phyloP scores from a whole-genome alignment of 768 basidiomycete species.

The Roridomyces roridus region DNA sequence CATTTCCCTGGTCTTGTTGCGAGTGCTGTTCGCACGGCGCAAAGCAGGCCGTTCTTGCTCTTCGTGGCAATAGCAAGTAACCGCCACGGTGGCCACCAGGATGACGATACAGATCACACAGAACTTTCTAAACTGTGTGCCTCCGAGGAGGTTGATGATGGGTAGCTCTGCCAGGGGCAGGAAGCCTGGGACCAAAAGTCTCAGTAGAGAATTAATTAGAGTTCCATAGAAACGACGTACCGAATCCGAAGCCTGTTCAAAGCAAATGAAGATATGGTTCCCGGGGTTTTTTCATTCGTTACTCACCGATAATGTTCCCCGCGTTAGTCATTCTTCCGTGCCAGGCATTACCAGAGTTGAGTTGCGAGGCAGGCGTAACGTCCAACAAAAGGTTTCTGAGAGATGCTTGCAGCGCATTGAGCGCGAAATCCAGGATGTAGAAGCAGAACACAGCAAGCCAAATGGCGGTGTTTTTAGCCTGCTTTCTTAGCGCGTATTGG shows the following conservation, averaged over 20 bases:
- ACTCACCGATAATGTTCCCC: slow-evolving; percentile 85
- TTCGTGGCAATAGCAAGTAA: slow-evolving; percentile 86
- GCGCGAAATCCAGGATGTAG: slow-evolving; percentile 95
- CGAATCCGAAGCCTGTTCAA: slow-evolving; percentile 78
- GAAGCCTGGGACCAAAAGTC: slow-evolving; percentile 60
- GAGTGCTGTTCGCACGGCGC: slow-evolving; percentile 43
- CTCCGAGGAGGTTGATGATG: slow-evolving; percentile 80
- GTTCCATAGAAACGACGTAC: slow-evolving; percentile 43
- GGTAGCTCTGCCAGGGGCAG: slow-evolving; percentile 85
- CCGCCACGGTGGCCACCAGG: slow-evolving; percentile 80
- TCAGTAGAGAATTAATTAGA: slow-evolving; percentile 18
- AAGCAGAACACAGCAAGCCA: slow-evolving; percentile 88
- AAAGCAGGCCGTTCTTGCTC: slow-evolving; percentile 70
- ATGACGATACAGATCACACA: slow-evolving; percentile 85
- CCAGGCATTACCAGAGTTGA: slow-evolving; percentile 97
- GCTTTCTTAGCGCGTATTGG: background rate
- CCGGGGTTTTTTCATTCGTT: too few species aligned
- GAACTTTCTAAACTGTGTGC: slow-evolving; percentile 95
- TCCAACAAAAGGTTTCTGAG: slow-evolving; percentile 94
- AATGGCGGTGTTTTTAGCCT: slow-evolving; percentile 79
- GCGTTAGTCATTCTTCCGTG: slow-evolving; percentile 95
- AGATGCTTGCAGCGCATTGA: slow-evolving; percentile 94
- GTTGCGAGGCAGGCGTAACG: slow-evolving; percentile 85
- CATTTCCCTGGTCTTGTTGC: slow-evolving; percentile 72
- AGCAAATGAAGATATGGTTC: too few species aligned